Evolutionary conservation across 2,329 filamentous ascomycete species (phyloP), one percentile per base, ranked within the genome.

Genomic region (Cordyceps pruinosa): DNA sequence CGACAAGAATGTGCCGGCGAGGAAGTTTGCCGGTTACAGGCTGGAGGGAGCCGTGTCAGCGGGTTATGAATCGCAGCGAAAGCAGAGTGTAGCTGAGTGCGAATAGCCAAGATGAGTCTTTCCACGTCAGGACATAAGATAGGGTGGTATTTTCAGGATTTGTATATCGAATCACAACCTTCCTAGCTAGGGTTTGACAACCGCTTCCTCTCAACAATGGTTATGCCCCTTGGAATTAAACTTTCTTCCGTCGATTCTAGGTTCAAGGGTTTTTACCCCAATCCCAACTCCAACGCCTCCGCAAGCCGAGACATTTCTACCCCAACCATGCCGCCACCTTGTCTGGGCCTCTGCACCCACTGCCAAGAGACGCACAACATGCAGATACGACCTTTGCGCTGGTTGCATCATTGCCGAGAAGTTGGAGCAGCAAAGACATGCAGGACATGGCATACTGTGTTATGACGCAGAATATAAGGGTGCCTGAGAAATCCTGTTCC

Each of bases 1-100:
- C 39, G 68, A 70, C 19, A 62, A 62, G 44, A 60, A 61, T 25
- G 64, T 70, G 2, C 42, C 63, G 0, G 69, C 70, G 0, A 61
- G 69, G 3, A 60, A 66, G 45, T 71, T 86, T 61, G 39, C 28
- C n/a, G 39, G 23, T 26, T 57, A 51, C 23, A 28, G 47, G 30
- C 23, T 57, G 19, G 55, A 52, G 3, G 46, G 46, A n/a, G 26
- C 46, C 9, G 12, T 47, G 9, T 56, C 52, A 12, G 41, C 44
- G 6, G 52, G 42, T 9, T 5, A 28, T 13, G 26, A 54, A 12
- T 19, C 5, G 10, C 13, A 42, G 19, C 39, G 21, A 2, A 42
- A 42, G 39, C 19, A 23, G 39, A 42, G 39, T 9, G 25, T 2
- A 35, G 15, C 9, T 15, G 13, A 13, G 34, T 35, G 7, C 13